Evolutionary conservation across 208 protist genomes (phyloP).

Genomic region (Acanthamoeba royreba): DNA sequence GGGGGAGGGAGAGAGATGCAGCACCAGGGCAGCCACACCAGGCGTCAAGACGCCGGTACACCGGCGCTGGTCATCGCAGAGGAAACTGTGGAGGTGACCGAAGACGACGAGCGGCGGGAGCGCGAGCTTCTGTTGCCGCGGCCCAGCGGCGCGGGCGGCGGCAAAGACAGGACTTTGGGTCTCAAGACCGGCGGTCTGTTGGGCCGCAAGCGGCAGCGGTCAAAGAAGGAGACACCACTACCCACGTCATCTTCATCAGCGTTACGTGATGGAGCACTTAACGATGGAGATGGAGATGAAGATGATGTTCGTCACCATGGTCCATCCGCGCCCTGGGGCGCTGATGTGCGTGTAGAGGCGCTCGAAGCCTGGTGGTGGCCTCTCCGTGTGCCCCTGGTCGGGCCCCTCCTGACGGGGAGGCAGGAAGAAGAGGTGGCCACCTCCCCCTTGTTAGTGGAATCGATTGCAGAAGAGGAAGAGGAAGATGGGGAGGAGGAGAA

Average conservation of each 20-base stretch:
- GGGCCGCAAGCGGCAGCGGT: neutral
- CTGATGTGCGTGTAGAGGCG: neutral
- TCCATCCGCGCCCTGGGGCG: neutral
- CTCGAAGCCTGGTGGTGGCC: neutral
- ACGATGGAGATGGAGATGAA: neutral
- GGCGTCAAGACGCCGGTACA: no score
- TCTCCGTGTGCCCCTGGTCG: neutral
- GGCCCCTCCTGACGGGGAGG: no score
- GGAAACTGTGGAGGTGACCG: no score
- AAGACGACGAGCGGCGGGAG: neutral
- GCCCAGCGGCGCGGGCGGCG: no score
- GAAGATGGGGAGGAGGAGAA: neutral
- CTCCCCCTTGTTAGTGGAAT: neutral
- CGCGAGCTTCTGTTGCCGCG: neutral
- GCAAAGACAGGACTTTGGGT: neutral
- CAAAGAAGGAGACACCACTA: neutral
- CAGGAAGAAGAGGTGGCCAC: neutral
- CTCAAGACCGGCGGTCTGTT: neutral
- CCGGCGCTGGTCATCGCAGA: no score
- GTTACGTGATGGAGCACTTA: neutral
- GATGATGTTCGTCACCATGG: no score
- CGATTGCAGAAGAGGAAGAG: neutral
- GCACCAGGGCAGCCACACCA: no score
- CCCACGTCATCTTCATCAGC: neutral
- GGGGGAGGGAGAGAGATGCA: no score